Conservation (phyloP, 2,329 filamentous ascomycete species). For the Penicillium sp. region DNA sequence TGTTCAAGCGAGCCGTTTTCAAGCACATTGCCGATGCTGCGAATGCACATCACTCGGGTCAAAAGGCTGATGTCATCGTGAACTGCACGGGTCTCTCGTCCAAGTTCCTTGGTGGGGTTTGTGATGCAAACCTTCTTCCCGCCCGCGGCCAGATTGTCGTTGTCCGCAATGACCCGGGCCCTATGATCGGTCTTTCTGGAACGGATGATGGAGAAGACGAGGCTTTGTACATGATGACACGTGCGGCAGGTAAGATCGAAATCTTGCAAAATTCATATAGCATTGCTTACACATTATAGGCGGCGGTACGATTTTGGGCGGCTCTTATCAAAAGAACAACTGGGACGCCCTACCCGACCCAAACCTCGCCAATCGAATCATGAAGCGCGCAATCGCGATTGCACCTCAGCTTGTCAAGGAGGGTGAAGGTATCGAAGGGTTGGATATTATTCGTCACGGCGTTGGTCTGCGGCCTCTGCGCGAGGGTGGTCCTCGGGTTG, state of each 20-base stretch:
- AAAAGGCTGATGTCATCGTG: slow-evolving; percentile 68
- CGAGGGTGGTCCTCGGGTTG: slow-evolving; percentile 72
- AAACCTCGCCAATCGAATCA: slow-evolving; percentile 78
- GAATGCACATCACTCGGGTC: slow-evolving; percentile 60
- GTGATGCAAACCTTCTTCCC: slow-evolving; percentile 73
- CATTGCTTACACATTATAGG: slow-evolving; percentile 39
- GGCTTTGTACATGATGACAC: slow-evolving; percentile 78
- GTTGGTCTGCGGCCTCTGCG: slow-evolving; percentile 80
- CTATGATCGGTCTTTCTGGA: slow-evolving; percentile 72
- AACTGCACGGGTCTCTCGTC: slow-evolving; percentile 85
- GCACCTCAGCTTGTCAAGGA: slow-evolving; percentile 55
- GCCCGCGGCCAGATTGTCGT: slow-evolving; percentile 82
- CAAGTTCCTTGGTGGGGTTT: slow-evolving; percentile 76
- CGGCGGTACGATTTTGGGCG: slow-evolving; percentile 87
- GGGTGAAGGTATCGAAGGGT: slow-evolving; percentile 65
- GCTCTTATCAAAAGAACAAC: slow-evolving; percentile 76
- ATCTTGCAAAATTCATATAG: too few species aligned
- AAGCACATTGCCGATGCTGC: slow-evolving; percentile 75
- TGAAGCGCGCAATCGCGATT: slow-evolving; percentile 63
- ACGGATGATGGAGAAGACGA: slow-evolving; percentile 75
- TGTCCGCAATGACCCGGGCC: slow-evolving; percentile 74
- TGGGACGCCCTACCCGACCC: slow-evolving; percentile 81
- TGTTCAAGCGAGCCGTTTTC: slow-evolving; percentile 65
- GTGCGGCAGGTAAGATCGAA: slow-evolving; percentile 55
- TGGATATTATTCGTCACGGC: slow-evolving; percentile 78